Evolutionary conservation across 225 moss, liverwort and hornwort genomes (phyloP), one percentile per base, ranked within the genome.

Genomic region (Thuidium tamariscinum): DNA sequence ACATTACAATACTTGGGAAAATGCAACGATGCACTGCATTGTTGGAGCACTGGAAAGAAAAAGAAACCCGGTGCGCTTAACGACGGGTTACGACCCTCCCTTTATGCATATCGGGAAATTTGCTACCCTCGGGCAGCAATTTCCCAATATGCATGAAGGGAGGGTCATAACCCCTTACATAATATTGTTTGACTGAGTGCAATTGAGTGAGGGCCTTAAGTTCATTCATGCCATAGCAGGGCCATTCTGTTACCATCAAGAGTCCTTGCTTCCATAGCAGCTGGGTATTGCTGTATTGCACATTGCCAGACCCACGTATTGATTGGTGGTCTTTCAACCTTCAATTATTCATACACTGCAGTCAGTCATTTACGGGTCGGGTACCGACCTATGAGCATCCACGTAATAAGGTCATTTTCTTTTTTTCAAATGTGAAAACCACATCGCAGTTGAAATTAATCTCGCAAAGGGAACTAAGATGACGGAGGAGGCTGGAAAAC

Each of bases 241-340:
- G 85, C 82, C 82, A 77, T 85, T 86, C 77, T 70, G 82, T 89
- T 82, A 86, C 85, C 85, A 85, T 86, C 87, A 70, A 86, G 82
- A 69, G 89, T 77, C 77, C 85, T 81, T 81, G 16, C 82, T 82
- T 76, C 82, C 76, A 32, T n/a, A 4, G 85, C 81, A 85, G 61
- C 81, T 89, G 85, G 81, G 81, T 5, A 51, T 81, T 75, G 85
- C 60, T 75, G 81, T 5, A 51, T 81, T 75, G 85, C 60, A 41
- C 85, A 81, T 27, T 67, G 74, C 76, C 67, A 84, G 80, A 46
- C 65, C 37, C 52, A 4, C 3, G 2, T 20, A 29, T 44, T 77
- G 23, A 73, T 84, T 19, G 55, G 80, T 32, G 32, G 49, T 5
- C 66, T 32, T 80, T 8, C 80, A 36, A 71, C 30, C 36, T 26